These are phyloP conservation scores for Termitomyces sp. DNA, from an alignment of 768 basidiomycete species.

Conservation along the genomic window DNA sequence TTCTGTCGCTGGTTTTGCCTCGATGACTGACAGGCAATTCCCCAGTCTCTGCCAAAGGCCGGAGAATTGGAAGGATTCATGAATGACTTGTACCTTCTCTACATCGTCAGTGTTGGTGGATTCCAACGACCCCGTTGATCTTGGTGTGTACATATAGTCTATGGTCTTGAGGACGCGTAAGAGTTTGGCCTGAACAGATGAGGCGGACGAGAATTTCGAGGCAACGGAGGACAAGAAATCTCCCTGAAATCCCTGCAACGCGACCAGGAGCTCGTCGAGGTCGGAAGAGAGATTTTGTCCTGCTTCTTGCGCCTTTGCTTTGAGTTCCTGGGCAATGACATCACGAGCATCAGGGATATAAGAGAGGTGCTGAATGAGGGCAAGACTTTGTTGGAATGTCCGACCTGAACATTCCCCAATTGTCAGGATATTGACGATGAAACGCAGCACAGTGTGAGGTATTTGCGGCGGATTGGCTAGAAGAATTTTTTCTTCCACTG, in stretches of 20 bases:
- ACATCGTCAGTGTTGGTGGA: conserved; percentile 49
- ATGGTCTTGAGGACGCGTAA: conserved; percentile 94
- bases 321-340: conserved; percentile 85
- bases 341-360: conserved; percentile 86
- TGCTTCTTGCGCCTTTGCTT: conserved; percentile 82
- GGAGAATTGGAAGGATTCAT: conserved; percentile 88
- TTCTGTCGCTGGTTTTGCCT: conserved; percentile 74
- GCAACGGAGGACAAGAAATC: conserved; percentile 68
- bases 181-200: conserved; percentile 95
- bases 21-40: conserved; percentile 83
- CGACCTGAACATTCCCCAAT: conserved; percentile 93
- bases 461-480: conserved; percentile 79
- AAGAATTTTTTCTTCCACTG: conserved; percentile 46
- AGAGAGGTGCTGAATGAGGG: conserved; percentile 90
- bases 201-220: conserved; percentile 89
- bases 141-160: conserved; percentile 90
- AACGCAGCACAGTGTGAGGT: conserved; percentile 77
- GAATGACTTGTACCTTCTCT: conserved; percentile 84
- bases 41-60: conserved; percentile 87
- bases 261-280: conserved; percentile 69
- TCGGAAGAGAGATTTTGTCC: conserved; percentile 73
- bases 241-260: conserved; percentile 53
- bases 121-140: conserved; percentile 34
- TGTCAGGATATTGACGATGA: conserved; percentile 97
- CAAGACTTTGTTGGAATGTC: conserved; percentile 93